Evolutionary conservation across 202 grass and related monocot species (phyloP).

Genomic region (Schoenoplectus tabernaemontani): DNA sequence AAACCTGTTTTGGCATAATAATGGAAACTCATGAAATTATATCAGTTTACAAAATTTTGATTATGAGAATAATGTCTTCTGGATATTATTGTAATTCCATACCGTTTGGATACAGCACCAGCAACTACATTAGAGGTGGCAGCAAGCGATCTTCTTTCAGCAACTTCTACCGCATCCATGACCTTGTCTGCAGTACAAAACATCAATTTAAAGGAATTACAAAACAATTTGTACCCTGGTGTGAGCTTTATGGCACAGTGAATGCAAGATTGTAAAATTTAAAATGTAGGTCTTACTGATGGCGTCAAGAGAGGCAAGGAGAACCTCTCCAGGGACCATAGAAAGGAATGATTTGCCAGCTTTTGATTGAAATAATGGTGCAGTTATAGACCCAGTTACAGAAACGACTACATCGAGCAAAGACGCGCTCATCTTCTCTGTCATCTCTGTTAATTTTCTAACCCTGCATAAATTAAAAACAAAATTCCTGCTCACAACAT

Average conservation of each 20-base stretch:
- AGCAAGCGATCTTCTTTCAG: slow-evolving; percentile 63
- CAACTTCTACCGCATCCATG: slow-evolving; percentile 69
- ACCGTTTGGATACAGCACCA: slow-evolving; percentile 59
- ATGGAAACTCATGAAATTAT: background rate
- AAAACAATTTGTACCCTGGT: background rate
- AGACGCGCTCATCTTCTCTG: slow-evolving; percentile 75
- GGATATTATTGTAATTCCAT: background rate
- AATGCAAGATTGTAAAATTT: background rate
- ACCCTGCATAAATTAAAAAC: slow-evolving; percentile 41
- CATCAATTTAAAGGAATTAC: background rate
- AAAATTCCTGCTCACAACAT: background rate
- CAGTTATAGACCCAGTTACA: slow-evolving; percentile 58
- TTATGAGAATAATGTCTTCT: background rate
- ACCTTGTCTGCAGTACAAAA: slow-evolving; percentile 49
- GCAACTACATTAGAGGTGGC: slow-evolving; percentile 64
- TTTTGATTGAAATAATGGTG: slow-evolving; percentile 57
- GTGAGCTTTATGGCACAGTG: background rate
- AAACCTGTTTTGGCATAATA: slow-evolving; percentile 29
- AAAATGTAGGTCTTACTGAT: slow-evolving; percentile 45
- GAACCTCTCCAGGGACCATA: slow-evolving; percentile 66
- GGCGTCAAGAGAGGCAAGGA: slow-evolving; percentile 72
- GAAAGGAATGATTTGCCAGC: slow-evolving; percentile 50
- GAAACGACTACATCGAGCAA: slow-evolving; percentile 65
- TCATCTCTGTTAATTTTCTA: slow-evolving; percentile 80
- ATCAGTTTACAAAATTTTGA: background rate